Conservation (phyloP, 139 green algal species). For the Bryopsis sp. region DNA sequence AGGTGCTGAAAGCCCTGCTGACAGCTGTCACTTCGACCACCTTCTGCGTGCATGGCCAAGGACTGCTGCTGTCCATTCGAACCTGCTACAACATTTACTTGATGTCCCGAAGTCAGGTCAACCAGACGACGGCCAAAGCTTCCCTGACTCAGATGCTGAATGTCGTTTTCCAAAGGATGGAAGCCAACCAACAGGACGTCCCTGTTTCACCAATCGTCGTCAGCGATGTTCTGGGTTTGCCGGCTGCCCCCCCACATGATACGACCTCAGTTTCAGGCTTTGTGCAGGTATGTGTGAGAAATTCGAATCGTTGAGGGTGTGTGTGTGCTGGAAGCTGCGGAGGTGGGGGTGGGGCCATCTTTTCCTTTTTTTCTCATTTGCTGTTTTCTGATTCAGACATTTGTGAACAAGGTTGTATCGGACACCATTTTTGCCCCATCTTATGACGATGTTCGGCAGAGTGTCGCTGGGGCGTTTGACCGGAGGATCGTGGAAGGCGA, state of each 20-base stretch:
- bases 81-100: slow-evolving; percentile 97
- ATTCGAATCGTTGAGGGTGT: too few relatives aligned
- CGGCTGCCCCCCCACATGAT: slow-evolving; percentile 22
- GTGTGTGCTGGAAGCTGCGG: too few relatives aligned
- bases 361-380: too few relatives aligned
- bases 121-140: slow-evolving; percentile 91
- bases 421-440: slow-evolving; percentile 22
- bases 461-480: slow-evolving; percentile 17
- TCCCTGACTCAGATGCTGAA: slow-evolving; percentile 95
- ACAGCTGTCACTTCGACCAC: slow-evolving; percentile 70
- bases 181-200: slow-evolving; percentile 51
- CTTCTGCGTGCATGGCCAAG: slow-evolving; percentile 75
- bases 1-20: slow-evolving; percentile 81
- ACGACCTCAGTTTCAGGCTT: slow-evolving; percentile 33
- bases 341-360: too few relatives aligned
- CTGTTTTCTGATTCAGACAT: slow-evolving; percentile 50
- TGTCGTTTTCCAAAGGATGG: slow-evolving; percentile 92
- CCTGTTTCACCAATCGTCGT: slow-evolving; percentile 55
- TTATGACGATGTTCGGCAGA: slow-evolving; percentile 9
- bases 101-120: slow-evolving; percentile 69
- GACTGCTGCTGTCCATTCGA: slow-evolving; percentile 73
- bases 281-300: slow-evolving; percentile 19
- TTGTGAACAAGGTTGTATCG: slow-evolving; percentile 79
- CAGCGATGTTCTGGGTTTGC: slow-evolving; percentile 55
- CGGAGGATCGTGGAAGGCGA: slow-evolving; percentile 1